These are phyloP conservation scores for Neocatenulostroma microsporum DNA, from an alignment of 2,329 filamentous ascomycete species.

Conservation along the genomic window DNA sequence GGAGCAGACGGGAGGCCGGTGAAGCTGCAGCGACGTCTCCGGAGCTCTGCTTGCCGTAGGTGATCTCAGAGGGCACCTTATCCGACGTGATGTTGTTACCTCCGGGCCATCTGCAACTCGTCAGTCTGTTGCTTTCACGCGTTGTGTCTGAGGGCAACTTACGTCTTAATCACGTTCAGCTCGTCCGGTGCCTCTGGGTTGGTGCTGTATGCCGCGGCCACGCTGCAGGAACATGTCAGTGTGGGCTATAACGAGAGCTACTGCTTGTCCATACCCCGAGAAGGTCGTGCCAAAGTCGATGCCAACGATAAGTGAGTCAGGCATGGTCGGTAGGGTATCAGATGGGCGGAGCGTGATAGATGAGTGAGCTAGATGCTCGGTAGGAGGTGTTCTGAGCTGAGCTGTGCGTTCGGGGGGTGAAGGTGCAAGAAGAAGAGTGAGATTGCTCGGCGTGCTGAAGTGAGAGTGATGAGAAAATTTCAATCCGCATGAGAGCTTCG, in stretches of 20 bases:
- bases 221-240: conserved; percentile 30
- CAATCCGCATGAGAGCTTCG: too few species aligned
- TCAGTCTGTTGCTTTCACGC: conserved; percentile 3
- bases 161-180: conserved; percentile 66
- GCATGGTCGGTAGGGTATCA: conserved; percentile 1
- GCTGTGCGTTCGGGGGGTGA: too few species aligned
- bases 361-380: background rate
- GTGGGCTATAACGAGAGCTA: too few species aligned
- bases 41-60: conserved; percentile 39
- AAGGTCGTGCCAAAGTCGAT: conserved; percentile 73
- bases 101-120: conserved; percentile 53
- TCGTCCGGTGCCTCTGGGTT: conserved; percentile 55
- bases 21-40: background rate
- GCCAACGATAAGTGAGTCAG: conserved; percentile 62
- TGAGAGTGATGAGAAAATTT: too few species aligned
- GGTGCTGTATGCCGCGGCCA: conserved; percentile 28
- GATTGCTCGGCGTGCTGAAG: too few species aligned
- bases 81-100: conserved; percentile 74
- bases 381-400: too few species aligned
- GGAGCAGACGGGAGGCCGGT: too few species aligned
- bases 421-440: too few species aligned
- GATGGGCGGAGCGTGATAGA: too few species aligned
- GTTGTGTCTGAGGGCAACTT: background rate
- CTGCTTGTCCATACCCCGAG: conserved; percentile 52
- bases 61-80: conserved; percentile 71